Evolutionary conservation across 495 filamentous ascomycete genomes (phyloP), one percentile per base, ranked within the genome.

Genomic region (Immersiella caudata): DNA sequence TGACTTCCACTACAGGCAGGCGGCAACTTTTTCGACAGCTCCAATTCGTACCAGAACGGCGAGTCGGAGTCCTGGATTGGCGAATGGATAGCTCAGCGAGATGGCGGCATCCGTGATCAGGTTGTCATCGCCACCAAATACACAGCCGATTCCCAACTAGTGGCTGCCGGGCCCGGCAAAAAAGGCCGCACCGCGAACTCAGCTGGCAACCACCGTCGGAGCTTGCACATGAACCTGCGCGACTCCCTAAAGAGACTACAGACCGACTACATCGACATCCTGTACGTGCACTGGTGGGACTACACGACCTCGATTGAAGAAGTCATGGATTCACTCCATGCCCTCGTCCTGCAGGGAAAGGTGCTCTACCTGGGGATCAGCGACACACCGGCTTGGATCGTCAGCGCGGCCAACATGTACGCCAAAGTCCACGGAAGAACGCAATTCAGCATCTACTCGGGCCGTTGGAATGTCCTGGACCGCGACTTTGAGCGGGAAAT

Each of bases 21-120:
- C 9, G 91, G 91, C 29, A 94, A 94, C 77, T 92, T 93, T 79
- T 87, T 94, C 69, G 91, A 94, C 71, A 93, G 90, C 0, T 78
- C 88, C 54, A 90, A 87, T 72, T 86, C 83, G 74, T 93, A 94
- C 79, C 89, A 93, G 68, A 78, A 76, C 64, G 68, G 86, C 66
- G 79, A 92, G 63, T 90, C 88, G 6, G 91, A 94, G 74, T 70
- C 71, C 4, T 92, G 89, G 89, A 79, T 94, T 59, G 91, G 91
- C 20, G 91, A 93, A 67, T 93, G 91, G 91, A 87, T 93, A 83
- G 79, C 73, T 71, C 76, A 75, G 25, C 75, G 79, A 1, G 76
- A 76, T 18, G 71, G 46, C 6, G 61, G 25, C 14, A 22, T 52
- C 24, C 61, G 61, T 8, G 61, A 62, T 21, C 46, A 46, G 8